Conservation (phyloP, 2,329 filamentous ascomycete species). For the Aspergillus pseudoglaucus region DNA sequence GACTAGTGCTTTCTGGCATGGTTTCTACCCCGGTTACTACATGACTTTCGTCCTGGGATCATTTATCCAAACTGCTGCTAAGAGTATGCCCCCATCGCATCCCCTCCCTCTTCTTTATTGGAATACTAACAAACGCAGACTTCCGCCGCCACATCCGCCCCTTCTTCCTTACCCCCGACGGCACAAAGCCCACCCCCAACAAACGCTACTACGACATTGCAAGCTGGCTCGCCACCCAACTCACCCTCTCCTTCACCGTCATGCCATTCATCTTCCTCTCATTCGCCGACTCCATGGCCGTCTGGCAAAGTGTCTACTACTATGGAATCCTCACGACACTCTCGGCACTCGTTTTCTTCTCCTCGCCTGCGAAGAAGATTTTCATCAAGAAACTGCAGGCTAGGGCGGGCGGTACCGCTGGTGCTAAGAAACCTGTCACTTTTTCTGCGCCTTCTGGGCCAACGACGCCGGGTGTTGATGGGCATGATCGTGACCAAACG, state of each 20-base stretch:
- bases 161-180: constrained; percentile 79
- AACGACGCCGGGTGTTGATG: constrained; percentile 31
- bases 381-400: constrained; percentile 55
- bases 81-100: constrained; percentile 64
- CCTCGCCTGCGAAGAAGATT: constrained; percentile 63
- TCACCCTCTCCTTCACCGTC: constrained; percentile 75
- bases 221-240: constrained; percentile 69
- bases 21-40: constrained; percentile 96
- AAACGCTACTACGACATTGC: constrained; percentile 84
- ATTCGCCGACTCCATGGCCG: constrained; percentile 61
- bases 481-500: constrained; percentile 59
- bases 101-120: constrained; percentile 4
- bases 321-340: constrained; percentile 68
- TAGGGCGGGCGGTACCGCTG: constrained; percentile 30
- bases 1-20: constrained; percentile 95
- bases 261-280: constrained; percentile 79
- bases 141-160: constrained; percentile 83
- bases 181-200: constrained; percentile 57
- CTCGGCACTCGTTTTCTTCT: constrained; percentile 66
- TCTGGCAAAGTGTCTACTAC: constrained; percentile 85
- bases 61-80: constrained; percentile 86
- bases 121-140: constrained; percentile 49
- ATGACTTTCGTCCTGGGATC: constrained; percentile 82
- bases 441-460: too few relatives aligned
- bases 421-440: background rate